Conservation (phyloP, 768 basidiomycete genomes). For the Royoungia palumana region DNA sequence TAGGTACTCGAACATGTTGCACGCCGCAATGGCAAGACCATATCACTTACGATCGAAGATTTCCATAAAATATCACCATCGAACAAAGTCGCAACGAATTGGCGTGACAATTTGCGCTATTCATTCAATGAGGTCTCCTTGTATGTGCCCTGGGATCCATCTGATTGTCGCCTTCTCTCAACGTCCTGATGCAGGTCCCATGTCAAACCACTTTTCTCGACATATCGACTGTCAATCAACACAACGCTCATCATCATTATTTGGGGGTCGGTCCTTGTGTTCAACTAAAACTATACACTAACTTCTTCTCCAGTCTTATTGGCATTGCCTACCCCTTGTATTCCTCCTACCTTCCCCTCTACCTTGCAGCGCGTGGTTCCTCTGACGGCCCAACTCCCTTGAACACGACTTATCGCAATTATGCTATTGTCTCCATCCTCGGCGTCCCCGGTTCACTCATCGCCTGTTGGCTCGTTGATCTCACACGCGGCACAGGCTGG, state of each 20-base stretch:
- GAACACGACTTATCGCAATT: constrained; percentile 43
- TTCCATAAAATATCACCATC: constrained; percentile 32
- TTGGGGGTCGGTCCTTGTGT: constrained; percentile 42
- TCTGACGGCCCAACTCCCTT: constrained; percentile 21
- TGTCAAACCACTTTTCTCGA: constrained; percentile 47
- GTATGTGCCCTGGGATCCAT: constrained; percentile 24
- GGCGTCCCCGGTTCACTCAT: constrained; percentile 48
- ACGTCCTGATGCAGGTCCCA: constrained; percentile 37
- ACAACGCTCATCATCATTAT: constrained; percentile 46
- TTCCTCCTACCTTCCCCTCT: constrained; percentile 49
- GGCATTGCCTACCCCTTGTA: constrained; percentile 55
- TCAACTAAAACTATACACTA: neutral
- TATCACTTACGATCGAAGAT: constrained; percentile 45
- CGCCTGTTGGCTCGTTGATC: constrained; percentile 44
- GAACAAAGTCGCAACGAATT: constrained; percentile 11
- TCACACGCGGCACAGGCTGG: constrained; percentile 31
- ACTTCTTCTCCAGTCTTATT: constrained; percentile 34
- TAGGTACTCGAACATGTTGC: constrained; percentile 51
- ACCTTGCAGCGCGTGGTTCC: constrained; percentile 37
- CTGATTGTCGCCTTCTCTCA: neutral
- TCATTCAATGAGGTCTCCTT: constrained; percentile 40
- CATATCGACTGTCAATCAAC: constrained; percentile 41
- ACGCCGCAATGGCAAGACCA: constrained; percentile 42
- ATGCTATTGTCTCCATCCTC: constrained; percentile 45
- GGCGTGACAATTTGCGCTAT: constrained; percentile 26